Evolutionary conservation across 129 eudicot genomes (phyloP), one percentile per base, ranked within the genome.

Genomic region (Centella asiatica): DNA sequence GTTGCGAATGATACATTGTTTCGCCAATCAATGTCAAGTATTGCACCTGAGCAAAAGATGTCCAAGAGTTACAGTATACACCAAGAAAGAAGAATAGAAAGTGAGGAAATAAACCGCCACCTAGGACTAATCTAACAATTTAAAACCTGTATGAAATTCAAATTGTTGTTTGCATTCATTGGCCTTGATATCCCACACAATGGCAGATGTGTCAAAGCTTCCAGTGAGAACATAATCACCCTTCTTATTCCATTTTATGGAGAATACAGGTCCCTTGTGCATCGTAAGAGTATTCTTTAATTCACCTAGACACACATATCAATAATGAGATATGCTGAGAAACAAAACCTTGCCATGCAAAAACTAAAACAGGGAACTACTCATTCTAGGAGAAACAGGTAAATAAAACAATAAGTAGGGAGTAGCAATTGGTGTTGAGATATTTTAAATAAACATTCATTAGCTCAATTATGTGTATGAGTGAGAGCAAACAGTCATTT

Each of bases 1-100:
- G 85, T 69, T 22, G 94, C 94, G 61, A 85, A 85, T 1, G 85
- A 72, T 57, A n/a, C 19, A 73, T 85, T 61, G 53, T 72, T 69
- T 48, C 80, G 68, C 94, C 94, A 81, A 73, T 81, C 88, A 76
- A 68, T 74, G 64, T 76, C 83, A 66, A 85, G 69, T 6, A 48
- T 62, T 37, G 80, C 76, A 73, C 76, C 94, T 85, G 55, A 39
- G 62, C 59, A 60, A 62, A 49, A 13, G 42, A n/a, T 44, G 37
- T 61, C 12, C 26, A 17, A 51, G 36, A 60, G 8, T 4, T 71
- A 54, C 40, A 57, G 53, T 49, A 2, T 8, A 7, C 40, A n/a
- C 10, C 24, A 27, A 54, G 40, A 10, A 36, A 36, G 34, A 74
- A 13, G 44, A 15, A 2, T 12, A 24, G 48, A 57, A n/a, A 44